phyloP scores from a whole-genome alignment of 225 moss, liverwort and hornwort species.

The Pseudisothecium myosuroides region DNA sequence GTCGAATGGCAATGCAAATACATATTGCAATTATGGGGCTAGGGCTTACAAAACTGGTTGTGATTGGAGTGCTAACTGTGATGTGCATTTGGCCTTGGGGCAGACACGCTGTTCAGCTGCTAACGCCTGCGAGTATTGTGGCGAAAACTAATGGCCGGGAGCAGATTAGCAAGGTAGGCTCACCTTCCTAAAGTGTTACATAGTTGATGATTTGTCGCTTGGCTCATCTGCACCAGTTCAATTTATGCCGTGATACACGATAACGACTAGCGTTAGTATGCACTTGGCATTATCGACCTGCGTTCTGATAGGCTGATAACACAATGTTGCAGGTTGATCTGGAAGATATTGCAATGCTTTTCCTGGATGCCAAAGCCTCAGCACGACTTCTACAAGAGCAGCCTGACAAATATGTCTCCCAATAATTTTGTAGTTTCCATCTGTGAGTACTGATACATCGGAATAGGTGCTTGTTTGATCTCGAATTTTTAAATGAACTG shows the following conservation, averaged over 20 bases:
- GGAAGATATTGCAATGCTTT: constrained; percentile 82
- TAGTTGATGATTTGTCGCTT: background rate
- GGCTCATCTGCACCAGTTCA: background rate
- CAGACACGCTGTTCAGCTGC: constrained; percentile 90
- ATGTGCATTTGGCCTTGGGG: background rate
- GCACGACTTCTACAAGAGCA: constrained; percentile 89
- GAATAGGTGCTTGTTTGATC: background rate
- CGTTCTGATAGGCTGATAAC: background rate
- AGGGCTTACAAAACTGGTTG: background rate
- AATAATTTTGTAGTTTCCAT: constrained; percentile 11
- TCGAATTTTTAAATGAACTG: background rate
- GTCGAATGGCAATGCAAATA: background rate
- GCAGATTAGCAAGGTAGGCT: constrained; percentile 58
- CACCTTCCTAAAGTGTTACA: background rate
- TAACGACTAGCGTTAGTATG: background rate
- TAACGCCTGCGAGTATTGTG: constrained; percentile 84
- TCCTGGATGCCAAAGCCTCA: constrained; percentile 90
- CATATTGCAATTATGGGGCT: background rate
- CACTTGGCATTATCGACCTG: background rate
- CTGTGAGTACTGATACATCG: background rate
- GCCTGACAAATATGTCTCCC: constrained; percentile 82
- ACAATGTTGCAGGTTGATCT: constrained; percentile 48
- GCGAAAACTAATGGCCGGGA: constrained; percentile 91
- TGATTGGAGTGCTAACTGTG: background rate
- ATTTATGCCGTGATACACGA: background rate